A percentile compares a stretch with the other conserved stretches of the same genome.
phyloP scores from a whole-genome alignment of 2,329 filamentous ascomycete species.

The Phialophora verrucosa region DNA sequence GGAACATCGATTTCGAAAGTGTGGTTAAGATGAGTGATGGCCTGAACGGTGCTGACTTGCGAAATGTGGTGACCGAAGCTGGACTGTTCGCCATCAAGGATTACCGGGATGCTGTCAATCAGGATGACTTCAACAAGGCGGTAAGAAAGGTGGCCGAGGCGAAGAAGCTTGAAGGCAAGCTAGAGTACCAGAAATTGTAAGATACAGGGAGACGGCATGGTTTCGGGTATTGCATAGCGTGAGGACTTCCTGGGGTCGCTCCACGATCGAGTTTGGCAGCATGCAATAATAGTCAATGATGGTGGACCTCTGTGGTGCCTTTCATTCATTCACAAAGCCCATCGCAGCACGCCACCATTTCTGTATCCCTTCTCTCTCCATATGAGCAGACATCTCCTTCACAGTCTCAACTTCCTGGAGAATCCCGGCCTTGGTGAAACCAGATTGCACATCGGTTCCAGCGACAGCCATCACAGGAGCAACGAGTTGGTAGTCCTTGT shows the following conservation, averaged over 20 bases:
- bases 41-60: conserved; percentile 93
- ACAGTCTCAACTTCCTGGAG: conserved; percentile 67
- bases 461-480: conserved; percentile 54
- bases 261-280: background rate
- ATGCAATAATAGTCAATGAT: conserved; percentile 1
- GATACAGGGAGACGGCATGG: conserved; percentile 12
- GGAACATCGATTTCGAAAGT: conserved; percentile 97
- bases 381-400: conserved; percentile 66
- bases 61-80: conserved; percentile 97
- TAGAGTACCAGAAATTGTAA: conserved; percentile 96
- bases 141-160: conserved; percentile 95
- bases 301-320: background rate
- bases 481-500: conserved; percentile 74
- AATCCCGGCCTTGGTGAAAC: conserved; percentile 33
- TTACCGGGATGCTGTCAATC: conserved; percentile 92
- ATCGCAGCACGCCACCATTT: conserved; percentile 74
- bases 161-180: conserved; percentile 98
- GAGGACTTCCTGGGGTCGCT: background rate
- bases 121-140: conserved; percentile 99
- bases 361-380: conserved; percentile 63
- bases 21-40: conserved; percentile 99
- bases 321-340: conserved; percentile 53
- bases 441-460: background rate
- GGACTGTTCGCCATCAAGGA: conserved; percentile 98
- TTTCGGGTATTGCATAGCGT: conserved; percentile 23